A percentile compares a stretch with the other conserved stretches of the same genome.
These are phyloP conservation scores for Plasmopara muralis DNA, from an alignment of 352 stramenopile genomes.

Conservation along the genomic window DNA sequence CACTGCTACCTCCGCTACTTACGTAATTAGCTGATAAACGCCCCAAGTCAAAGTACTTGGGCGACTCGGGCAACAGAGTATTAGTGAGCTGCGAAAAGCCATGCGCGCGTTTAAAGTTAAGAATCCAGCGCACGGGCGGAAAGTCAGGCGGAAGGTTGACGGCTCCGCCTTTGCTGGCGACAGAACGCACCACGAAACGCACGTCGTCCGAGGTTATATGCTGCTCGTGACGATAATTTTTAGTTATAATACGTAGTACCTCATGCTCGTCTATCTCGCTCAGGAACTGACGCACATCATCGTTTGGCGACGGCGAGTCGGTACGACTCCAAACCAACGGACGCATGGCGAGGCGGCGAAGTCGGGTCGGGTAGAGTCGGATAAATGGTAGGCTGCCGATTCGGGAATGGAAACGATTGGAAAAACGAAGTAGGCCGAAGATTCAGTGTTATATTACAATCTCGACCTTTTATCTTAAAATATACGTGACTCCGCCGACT, in stretches of 20 bases:
- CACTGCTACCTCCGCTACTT: too few relatives aligned
- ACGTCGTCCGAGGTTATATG: constrained; percentile 53
- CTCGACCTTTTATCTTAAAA: too few relatives aligned
- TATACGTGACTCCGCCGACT: too few relatives aligned
- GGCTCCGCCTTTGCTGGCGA: constrained; percentile 32
- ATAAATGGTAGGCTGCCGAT: background rate
- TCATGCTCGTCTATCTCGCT: constrained; percentile 34
- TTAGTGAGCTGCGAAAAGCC: constrained; percentile 23
- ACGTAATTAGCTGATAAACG: too few relatives aligned
- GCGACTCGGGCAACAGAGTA: constrained; percentile 8
- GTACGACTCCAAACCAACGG: background rate
- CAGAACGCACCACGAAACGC: constrained; percentile 44
- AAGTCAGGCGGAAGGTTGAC: constrained; percentile 37
- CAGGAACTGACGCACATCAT: constrained; percentile 18
- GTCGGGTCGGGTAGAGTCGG: background rate
- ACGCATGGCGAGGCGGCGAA: background rate
- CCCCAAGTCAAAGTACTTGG: constrained; percentile 2
- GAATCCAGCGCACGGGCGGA: constrained; percentile 38
- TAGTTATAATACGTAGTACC: constrained; percentile 35
- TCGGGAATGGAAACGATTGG: background rate
- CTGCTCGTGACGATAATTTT: constrained; percentile 30
- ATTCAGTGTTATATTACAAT: too few relatives aligned
- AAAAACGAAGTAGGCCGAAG: too few relatives aligned
- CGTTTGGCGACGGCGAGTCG: background rate
- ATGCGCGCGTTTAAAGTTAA: constrained; percentile 37